Evolutionary conservation across 2,329 filamentous ascomycete genomes (phyloP).

Genomic region (Fusarium siculi): DNA sequence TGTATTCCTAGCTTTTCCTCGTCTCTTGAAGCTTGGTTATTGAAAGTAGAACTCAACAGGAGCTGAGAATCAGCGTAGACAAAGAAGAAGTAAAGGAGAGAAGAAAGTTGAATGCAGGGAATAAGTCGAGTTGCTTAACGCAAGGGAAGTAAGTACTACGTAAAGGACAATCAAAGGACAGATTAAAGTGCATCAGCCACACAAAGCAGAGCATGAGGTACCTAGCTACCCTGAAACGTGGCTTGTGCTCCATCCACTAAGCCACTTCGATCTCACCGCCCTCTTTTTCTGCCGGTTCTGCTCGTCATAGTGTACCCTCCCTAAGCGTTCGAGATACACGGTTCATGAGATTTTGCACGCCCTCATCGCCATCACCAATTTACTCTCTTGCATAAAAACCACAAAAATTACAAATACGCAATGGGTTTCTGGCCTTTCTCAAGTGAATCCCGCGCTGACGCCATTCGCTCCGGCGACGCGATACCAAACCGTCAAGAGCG

Average conservation of each 20-base stretch:
- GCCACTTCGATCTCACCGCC: slow-evolving; percentile 18
- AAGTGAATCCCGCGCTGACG: slow-evolving; percentile 59
- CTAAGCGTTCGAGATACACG: not conserved
- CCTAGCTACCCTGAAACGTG: slow-evolving; percentile 21
- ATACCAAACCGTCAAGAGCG: slow-evolving; percentile 89
- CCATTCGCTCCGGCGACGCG: slow-evolving; percentile 67
- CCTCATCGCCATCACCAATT: not conserved
- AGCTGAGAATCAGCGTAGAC: not conserved
- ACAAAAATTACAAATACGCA: slow-evolving; percentile 26
- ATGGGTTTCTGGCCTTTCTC: slow-evolving; percentile 64
- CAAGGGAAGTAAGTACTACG: not conserved
- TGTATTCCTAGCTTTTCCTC: not conserved
- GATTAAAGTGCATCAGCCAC: slow-evolving; percentile 31
- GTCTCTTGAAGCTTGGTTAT: not conserved
- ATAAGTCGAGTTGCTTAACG: not conserved
- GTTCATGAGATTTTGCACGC: slow-evolving; percentile 32
- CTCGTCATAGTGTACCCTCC: slow-evolving; percentile 19
- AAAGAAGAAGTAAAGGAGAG: slow-evolving; percentile 6
- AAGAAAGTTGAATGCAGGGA: slow-evolving; percentile 13
- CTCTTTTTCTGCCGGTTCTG: slow-evolving; percentile 24
- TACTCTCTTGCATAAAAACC: not conserved
- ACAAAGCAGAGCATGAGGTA: not conserved
- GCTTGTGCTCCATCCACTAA: slow-evolving; percentile 4
- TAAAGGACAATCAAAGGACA: slow-evolving; percentile 15
- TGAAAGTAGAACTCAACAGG: too few species aligned